Base-by-base conservation (phyloP, 2,329 filamentous ascomycete genomes). In the Botrytis aclada region DNA sequence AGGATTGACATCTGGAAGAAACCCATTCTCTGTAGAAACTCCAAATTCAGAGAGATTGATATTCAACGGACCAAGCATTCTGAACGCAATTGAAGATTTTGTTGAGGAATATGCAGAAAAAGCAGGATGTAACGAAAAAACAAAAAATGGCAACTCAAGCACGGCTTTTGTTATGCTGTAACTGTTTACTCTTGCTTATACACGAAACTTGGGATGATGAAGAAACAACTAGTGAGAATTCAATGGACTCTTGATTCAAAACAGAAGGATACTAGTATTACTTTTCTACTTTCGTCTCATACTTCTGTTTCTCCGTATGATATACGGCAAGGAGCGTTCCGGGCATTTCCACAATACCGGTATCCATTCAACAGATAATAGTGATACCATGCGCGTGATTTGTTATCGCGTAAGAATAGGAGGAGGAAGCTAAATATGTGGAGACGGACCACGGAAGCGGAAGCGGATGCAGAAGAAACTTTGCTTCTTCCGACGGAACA, bases 1-100 rank as follows among this genome's bases (percentile, higher is more conserved):
- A 0, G 94, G 94, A n/a, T 87, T 83, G 32, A 91, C 83, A 29
- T 89, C 84, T 0, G 94, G 93, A 8, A 97, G 87, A 80, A 97
- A 97, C 54, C 93, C 94, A 47, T 58, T 70, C 32, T 70, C 45
- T 32, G 67, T 47, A 16, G 79, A 80, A n/a, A 80, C 74, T 10
- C 70, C 73, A 69, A 74, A 80, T 7, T 77, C 76, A 18, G 73
- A 72, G 25, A 80, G 70, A 20, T 76, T 75, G 63, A 79, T 69
- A 64, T 78, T 75, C 14, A 78, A 73, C 16, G 78, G 75, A 60
- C 75, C 74, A n/a, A 79, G 64, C 79, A 80, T 80, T 34, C 51
- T 70, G 58, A 62, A 56, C 16, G 14, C 14, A 56, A 29, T 56
- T 56, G n/a, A 29, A 56, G n/a, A 18, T 29, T 56, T 29, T 29